phyloP scores from a whole-genome alignment of 345 rosid genomes.

The Raphanus raphanistrum region DNA sequence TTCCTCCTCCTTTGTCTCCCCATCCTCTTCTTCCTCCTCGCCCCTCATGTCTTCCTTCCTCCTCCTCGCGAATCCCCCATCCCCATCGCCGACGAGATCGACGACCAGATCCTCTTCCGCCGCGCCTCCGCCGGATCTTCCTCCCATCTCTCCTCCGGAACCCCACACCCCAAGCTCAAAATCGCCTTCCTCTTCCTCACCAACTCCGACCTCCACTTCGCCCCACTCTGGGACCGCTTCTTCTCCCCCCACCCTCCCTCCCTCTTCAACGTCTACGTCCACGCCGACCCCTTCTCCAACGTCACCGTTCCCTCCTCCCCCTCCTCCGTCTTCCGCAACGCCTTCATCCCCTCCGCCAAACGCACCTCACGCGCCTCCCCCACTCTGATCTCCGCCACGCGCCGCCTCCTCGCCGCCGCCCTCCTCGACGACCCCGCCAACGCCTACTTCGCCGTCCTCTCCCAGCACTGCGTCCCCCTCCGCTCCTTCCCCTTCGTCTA shows the following conservation, averaged over 20 bases:
- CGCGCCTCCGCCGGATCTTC: not conserved
- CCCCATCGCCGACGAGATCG: constrained; percentile 20
- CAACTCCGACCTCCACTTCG: constrained; percentile 11
- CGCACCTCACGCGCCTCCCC: constrained; percentile 2
- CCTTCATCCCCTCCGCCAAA: not conserved
- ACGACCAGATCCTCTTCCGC: constrained; percentile 13
- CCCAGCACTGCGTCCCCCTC: constrained; percentile 12
- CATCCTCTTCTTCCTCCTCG: constrained; percentile 16
- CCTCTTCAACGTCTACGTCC: constrained; percentile 20
- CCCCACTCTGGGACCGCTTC: constrained; percentile 14
- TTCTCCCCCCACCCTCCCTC: not conserved
- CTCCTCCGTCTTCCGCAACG: not conserved
- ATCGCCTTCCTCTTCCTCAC: constrained; percentile 13
- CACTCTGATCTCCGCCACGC: constrained; percentile 14
- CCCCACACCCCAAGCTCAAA: constrained; percentile 5
- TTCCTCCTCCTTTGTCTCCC: constrained; percentile 7
- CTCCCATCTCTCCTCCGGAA: not conserved
- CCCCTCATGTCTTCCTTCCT: constrained; percentile 3
- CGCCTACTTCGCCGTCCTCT: constrained; percentile 9
- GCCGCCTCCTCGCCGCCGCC: constrained; percentile 13
- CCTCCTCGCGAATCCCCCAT: constrained; percentile 8
- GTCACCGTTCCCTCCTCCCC: not conserved
- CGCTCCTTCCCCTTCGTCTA: constrained; percentile 1
- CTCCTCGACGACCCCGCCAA: constrained; percentile 9
- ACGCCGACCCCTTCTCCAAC: constrained; percentile 18